Percentiles rank a stretch among this genome's conserved stretches.
phyloP scores from a whole-genome alignment of 371 early-diverging fungal species.

The Mitosporidium daphniae region DNA sequence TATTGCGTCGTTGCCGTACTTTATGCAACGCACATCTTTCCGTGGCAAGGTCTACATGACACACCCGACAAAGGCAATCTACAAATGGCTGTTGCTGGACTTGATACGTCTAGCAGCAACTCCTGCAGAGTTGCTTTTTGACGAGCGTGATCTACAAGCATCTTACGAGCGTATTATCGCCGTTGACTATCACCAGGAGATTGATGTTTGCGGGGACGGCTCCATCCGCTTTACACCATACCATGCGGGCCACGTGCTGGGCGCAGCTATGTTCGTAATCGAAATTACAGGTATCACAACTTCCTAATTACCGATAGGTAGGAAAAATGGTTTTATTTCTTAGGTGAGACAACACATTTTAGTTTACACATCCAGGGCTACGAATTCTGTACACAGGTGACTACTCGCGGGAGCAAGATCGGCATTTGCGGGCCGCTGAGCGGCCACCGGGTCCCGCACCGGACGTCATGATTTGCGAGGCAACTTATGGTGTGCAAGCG shows the following conservation, averaged over 20 bases:
- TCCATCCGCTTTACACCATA: slow-evolving; percentile 79
- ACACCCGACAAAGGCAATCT: slow-evolving; percentile 95
- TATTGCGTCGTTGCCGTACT: slow-evolving; percentile 92
- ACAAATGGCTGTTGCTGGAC: slow-evolving; percentile 86
- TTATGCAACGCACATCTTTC: slow-evolving; percentile 86
- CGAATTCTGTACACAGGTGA: slow-evolving; percentile 96
- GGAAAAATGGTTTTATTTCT: too few relatives aligned
- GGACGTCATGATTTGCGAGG: slow-evolving; percentile 85
- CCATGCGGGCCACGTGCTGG: slow-evolving; percentile 97
- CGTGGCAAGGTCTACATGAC: slow-evolving; percentile 98
- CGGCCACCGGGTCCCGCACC: slow-evolving; percentile 32
- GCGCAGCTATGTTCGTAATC: slow-evolving; percentile 97
- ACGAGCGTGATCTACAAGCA: slow-evolving; percentile 55
- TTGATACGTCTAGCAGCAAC: slow-evolving; percentile 32
- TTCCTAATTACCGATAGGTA: too few relatives aligned
- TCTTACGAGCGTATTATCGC: slow-evolving; percentile 79
- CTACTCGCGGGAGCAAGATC: slow-evolving; percentile 95
- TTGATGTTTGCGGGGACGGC: slow-evolving; percentile 74
- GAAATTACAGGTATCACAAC: slow-evolving; percentile 80
- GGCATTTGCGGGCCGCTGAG: slow-evolving; percentile 95
- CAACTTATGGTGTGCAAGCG: slow-evolving; percentile 93
- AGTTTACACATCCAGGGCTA: too few relatives aligned
- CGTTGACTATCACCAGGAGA: slow-evolving; percentile 85
- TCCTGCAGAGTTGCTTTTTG: slow-evolving; percentile 61
- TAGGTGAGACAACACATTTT: too few relatives aligned